These are phyloP conservation scores for Ustilago shanxiensis DNA, from an alignment of 1,284 basidiomycete genomes.

Conservation along the genomic window DNA sequence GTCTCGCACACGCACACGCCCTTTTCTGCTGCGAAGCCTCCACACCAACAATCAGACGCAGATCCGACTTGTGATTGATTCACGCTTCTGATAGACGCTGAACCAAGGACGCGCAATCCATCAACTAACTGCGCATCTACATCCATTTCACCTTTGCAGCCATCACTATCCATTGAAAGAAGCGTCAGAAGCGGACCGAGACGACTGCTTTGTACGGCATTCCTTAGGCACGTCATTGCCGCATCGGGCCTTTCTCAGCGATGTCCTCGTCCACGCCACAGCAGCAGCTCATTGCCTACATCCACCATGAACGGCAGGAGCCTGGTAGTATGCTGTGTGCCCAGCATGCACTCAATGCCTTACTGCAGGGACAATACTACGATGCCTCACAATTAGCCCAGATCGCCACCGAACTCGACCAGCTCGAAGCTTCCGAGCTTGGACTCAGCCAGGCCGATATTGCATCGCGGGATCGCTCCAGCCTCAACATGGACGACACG, in stretches of 20 bases:
- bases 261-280: conserved; percentile 50
- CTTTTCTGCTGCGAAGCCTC: conserved; percentile 14
- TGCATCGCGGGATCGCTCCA: conserved; percentile 33
- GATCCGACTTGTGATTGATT: conserved; percentile 2
- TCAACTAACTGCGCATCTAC: background rate
- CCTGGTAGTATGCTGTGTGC: conserved; percentile 68
- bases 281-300: conserved; percentile 57
- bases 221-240: background rate
- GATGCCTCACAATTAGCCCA: conserved; percentile 65
- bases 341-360: conserved; percentile 66
- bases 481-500: conserved; percentile 67
- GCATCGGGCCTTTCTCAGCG: background rate
- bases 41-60: conserved; percentile 12
- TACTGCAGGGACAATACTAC: conserved; percentile 66
- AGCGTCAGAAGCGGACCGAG: background rate
- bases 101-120: conserved; percentile 18
- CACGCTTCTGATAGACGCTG: background rate
- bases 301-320: conserved; percentile 65
- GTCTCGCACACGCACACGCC: conserved; percentile 7
- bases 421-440: conserved; percentile 52
- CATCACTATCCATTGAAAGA: background rate
- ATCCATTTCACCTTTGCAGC: background rate
- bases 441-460: conserved; percentile 45
- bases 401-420: conserved; percentile 56
- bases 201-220: background rate